phyloP scores from a whole-genome alignment of 2,329 filamentous ascomycete genomes.

The Epicoccum nigrum region DNA sequence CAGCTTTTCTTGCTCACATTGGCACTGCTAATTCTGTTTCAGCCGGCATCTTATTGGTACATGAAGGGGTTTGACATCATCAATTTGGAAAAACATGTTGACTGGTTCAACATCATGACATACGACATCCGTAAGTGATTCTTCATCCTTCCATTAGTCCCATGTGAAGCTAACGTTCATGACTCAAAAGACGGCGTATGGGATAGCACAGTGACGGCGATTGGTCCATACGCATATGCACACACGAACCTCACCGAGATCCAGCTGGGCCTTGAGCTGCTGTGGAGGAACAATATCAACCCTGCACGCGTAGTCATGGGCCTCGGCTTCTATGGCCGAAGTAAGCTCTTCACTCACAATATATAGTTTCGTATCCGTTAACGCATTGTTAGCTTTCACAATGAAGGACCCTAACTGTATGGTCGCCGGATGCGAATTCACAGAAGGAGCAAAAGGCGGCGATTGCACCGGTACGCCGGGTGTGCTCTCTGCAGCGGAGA shows the following conservation, averaged over 20 bases:
- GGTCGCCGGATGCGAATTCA: conserved; percentile 20
- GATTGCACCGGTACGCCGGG: conserved; percentile 34
- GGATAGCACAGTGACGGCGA: not conserved
- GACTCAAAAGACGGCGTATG: conserved; percentile 37
- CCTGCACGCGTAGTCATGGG: conserved; percentile 52
- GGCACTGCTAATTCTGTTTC: no score
- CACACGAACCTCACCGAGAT: conserved; percentile 49
- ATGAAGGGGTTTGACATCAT: no score
- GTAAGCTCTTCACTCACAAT: not conserved
- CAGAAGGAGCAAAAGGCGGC: conserved; percentile 20
- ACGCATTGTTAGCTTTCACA: conserved; percentile 34
- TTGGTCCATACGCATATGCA: not conserved
- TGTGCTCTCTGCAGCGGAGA: conserved; percentile 45
- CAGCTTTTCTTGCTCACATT: no score
- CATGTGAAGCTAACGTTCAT: no score
- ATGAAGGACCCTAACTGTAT: not conserved
- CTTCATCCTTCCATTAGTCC: no score
- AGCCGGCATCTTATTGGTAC: no score
- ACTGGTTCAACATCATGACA: no score
- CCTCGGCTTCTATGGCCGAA: conserved; percentile 52
- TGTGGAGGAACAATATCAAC: conserved; percentile 1
- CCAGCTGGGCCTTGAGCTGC: conserved; percentile 53
- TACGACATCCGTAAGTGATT: no score
- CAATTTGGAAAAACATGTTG: no score
- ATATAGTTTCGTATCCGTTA: no score